These are phyloP conservation scores for Stemphylium lycopersici DNA, from an alignment of 2,329 filamentous ascomycete genomes.

Conservation along the genomic window DNA sequence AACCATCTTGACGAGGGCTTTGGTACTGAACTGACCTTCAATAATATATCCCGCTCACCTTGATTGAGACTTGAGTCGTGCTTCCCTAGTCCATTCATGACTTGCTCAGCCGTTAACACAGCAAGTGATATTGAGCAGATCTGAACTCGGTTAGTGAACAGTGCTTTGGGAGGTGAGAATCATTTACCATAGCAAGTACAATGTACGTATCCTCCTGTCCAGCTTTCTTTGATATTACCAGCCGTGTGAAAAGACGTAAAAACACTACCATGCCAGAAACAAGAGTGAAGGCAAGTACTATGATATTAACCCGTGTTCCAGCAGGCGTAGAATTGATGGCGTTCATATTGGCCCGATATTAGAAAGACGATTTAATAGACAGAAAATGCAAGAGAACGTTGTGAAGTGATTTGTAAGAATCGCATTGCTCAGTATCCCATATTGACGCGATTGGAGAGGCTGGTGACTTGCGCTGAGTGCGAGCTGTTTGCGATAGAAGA, in stretches of 20 bases:
- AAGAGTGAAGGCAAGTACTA: conserved; percentile 41
- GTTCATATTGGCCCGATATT: conserved; percentile 8
- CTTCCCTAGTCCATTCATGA: conserved; percentile 40
- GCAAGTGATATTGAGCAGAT: conserved; percentile 35
- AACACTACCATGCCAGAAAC: conserved; percentile 38
- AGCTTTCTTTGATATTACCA: conserved; percentile 31
- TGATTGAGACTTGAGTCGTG: conserved; percentile 23
- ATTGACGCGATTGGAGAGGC: background rate
- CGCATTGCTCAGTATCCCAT: conserved; percentile 8
- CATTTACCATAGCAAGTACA: conserved; percentile 40
- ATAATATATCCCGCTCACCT: conserved; percentile 12
- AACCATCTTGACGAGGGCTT: background rate
- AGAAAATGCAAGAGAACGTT: conserved; percentile 4
- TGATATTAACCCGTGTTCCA: conserved; percentile 39
- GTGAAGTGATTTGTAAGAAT: background rate
- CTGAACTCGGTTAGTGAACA: conserved; percentile 22
- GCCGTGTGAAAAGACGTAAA: conserved; percentile 39
- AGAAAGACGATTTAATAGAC: conserved; percentile 5
- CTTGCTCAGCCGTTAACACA: conserved; percentile 35
- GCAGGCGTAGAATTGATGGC: conserved; percentile 29
- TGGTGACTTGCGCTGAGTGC: background rate
- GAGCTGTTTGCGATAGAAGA: background rate
- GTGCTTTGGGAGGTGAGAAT: background rate
- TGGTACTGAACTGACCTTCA: conserved; percentile 20
- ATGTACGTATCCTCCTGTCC: conserved; percentile 41